Base-by-base conservation (phyloP, 2,329 filamentous ascomycete species). In the Xylariaceae sp. region DNA sequence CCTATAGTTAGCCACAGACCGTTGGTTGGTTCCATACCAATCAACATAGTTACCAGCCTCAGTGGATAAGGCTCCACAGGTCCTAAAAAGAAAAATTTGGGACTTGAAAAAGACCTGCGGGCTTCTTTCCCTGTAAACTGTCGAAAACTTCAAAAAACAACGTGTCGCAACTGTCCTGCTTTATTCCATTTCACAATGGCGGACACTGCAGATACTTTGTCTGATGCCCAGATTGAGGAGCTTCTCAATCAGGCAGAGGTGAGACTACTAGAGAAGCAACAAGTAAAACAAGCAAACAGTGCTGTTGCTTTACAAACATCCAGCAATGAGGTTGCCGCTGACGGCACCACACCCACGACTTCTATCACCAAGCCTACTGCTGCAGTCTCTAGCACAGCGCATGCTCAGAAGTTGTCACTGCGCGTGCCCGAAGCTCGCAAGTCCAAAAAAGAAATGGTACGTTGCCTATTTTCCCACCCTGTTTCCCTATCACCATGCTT, bases 231-330 rank as follows among this genome's bases (percentile, higher is more conserved):
- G 65, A 80, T 88, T 49, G 78, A 83, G 51, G 72, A 80, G 65
- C 74, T 89, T 53, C 76, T 89, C 50, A 75, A 76, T 51, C 78
- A 86, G 70, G 85, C 86, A 53, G 83, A 87, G 64, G 69, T 72
- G 56, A 77, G 85, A 58, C 71, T 88, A 54, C 65, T 60, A 32
- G 55, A 62, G 49, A 64, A 66, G 47, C 59, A 64, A 32, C 60
- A 63, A 55, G 62, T 54, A 6, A 58, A 64, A 44, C 56, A 62
- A 60, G 58, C 44, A 50, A 63, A 64, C 39, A 58, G 58, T 62
- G 68, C 73, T 50, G 70, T 47, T 40, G 52, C 27, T 37, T 50
- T 51, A 6, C 49, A 30, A 32, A 54, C 56, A 31, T 54, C 73
- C 62, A 73, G 73, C 58, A 67, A 70, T 54, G 60, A 59, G n/a